Conservation (phyloP, 2,329 filamentous ascomycete genomes). For the Alternaria triticina region DNA sequence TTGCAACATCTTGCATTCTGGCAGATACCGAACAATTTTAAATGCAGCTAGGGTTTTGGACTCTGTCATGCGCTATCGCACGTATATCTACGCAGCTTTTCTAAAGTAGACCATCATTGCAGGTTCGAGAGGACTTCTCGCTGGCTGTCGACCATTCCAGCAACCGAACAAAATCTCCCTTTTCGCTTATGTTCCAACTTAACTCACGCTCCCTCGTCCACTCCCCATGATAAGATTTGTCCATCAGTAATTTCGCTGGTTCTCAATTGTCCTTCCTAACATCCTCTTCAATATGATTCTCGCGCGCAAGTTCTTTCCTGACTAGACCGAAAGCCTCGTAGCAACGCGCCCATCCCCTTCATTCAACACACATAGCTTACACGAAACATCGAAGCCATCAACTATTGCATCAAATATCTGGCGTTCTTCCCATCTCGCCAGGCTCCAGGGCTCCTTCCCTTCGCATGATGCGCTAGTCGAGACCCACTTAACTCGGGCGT, state of each 20-base stretch:
- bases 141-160: neutral
- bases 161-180: neutral
- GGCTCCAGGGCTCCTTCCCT: neutral
- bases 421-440: neutral
- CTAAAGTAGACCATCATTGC: neutral
- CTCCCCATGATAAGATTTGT: neutral
- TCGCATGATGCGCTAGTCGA: neutral
- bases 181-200: neutral
- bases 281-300: neutral
- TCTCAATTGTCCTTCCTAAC: neutral
- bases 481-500: neutral
- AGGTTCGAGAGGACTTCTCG: neutral
- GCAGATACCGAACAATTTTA: neutral
- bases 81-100: neutral
- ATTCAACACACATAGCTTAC: neutral
- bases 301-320: neutral
- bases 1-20: neutral
- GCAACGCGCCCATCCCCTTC: neutral
- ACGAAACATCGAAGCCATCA: neutral
- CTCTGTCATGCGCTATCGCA: neutral
- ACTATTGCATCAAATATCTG: neutral
- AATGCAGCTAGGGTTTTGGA: neutral
- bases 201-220: neutral
- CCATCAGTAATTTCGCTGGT: neutral
- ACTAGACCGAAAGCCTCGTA: neutral